A percentile compares a stretch with the other conserved stretches of the same genome.
Conservation (phyloP, 805 yeast species). For the Yarrowia sp. region DNA sequence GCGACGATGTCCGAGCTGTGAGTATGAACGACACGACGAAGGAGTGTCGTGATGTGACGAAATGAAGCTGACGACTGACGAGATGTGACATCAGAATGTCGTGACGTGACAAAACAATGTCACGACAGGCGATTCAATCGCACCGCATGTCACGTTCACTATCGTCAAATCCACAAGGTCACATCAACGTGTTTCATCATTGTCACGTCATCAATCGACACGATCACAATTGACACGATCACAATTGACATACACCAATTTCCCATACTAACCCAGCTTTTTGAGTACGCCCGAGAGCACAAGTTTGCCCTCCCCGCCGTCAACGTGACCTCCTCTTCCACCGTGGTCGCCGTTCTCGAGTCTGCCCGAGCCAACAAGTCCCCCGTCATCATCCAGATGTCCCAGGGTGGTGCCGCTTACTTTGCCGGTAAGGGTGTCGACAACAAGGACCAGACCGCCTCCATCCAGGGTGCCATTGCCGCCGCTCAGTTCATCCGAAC, state of each 20-base stretch:
- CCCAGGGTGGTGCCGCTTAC: slow-evolving; percentile 99
- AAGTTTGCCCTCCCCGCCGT: slow-evolving; percentile 98
- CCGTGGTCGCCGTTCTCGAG: slow-evolving; percentile 95
- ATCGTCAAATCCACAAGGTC: too few relatives aligned
- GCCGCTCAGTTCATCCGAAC: slow-evolving; percentile 98
- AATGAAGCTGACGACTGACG: too few relatives aligned
- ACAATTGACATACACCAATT: too few relatives aligned
- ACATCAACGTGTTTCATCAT: too few relatives aligned
- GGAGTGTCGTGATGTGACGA: too few relatives aligned
- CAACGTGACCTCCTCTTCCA: slow-evolving; percentile 96
- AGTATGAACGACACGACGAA: slow-evolving; percentile 35
- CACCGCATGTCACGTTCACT: too few relatives aligned
- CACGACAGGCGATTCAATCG: too few relatives aligned
- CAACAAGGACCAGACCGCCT: slow-evolving; percentile 91
- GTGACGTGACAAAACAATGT: too few relatives aligned
- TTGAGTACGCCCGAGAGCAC: slow-evolving; percentile 90
- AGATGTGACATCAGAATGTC: too few relatives aligned
- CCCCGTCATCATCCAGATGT: slow-evolving; percentile 95
- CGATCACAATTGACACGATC: background rate
- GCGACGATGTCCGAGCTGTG: slow-evolving; percentile 82
- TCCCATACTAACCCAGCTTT: slow-evolving; percentile 51
- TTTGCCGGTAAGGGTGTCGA: slow-evolving; percentile 99
- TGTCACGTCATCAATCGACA: too few relatives aligned
- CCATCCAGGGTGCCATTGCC: slow-evolving; percentile 93
- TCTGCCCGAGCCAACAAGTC: slow-evolving; percentile 95